Percentiles rank a stretch among this genome's conserved stretches.
These are phyloP conservation scores for Priceomyces castillae DNA, from an alignment of 805 yeast species.

Conservation along the genomic window DNA sequence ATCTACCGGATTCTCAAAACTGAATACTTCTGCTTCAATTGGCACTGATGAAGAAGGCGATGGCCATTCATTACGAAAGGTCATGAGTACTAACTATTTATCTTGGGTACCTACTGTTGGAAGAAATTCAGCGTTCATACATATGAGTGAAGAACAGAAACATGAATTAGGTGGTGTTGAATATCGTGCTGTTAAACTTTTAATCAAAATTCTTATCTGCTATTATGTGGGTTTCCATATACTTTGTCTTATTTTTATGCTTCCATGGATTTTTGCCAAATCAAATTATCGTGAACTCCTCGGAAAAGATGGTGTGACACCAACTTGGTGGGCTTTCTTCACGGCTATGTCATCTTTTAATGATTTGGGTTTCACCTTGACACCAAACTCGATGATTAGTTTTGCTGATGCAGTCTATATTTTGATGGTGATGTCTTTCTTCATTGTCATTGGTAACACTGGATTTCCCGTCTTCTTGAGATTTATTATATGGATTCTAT, in stretches of 20 bases:
- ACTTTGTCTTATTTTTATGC: conserved; percentile 47
- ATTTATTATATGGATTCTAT: conserved; percentile 76
- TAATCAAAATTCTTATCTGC: conserved; percentile 58
- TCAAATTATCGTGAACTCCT: conserved; percentile 44
- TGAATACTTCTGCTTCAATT: conserved; percentile 12
- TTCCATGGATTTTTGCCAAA: conserved; percentile 58
- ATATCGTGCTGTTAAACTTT: conserved; percentile 79
- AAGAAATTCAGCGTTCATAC: conserved; percentile 87
- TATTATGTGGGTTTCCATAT: conserved; percentile 80
- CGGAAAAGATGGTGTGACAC: conserved; percentile 57
- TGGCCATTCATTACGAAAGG: conserved; percentile 15
- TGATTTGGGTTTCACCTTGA: conserved; percentile 80
- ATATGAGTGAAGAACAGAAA: conserved; percentile 76
- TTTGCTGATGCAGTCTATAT: conserved; percentile 66
- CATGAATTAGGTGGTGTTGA: conserved; percentile 98
- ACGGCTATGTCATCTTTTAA: conserved; percentile 77
- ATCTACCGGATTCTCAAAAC: conserved; percentile 8
- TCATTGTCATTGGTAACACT: conserved; percentile 89
- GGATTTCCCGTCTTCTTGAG: conserved; percentile 87
- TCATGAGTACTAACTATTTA: conserved; percentile 61
- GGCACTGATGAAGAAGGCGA: conserved; percentile 13
- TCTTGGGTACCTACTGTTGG: conserved; percentile 93
- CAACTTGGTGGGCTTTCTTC: conserved; percentile 94
- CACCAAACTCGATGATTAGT: conserved; percentile 74
- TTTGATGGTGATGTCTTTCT: conserved; percentile 59